Conservation (phyloP, 257 asterid species). For the Ocimum tenuiflorum region DNA sequence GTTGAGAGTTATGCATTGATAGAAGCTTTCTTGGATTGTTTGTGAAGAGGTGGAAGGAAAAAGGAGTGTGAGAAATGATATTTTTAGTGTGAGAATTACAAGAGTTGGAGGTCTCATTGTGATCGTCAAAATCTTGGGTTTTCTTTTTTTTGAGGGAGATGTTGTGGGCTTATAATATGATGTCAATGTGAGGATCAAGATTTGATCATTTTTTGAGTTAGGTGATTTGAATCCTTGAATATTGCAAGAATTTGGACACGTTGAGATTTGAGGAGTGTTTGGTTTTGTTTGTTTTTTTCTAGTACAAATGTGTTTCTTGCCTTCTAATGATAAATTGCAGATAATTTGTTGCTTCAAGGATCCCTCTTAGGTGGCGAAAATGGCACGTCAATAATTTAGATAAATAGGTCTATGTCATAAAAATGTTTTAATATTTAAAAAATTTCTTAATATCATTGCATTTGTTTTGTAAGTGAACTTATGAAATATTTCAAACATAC, state of each 20-base stretch:
- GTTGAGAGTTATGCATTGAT: constrained; percentile 38
- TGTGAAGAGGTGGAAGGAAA: constrained; percentile 16
- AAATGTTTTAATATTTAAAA: too few species aligned
- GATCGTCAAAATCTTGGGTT: not conserved
- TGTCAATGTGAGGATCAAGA: constrained; percentile 19
- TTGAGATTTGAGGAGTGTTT: not conserved
- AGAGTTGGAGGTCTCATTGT: constrained; percentile 21
- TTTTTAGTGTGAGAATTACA: constrained; percentile 16
- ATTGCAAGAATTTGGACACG: constrained; percentile 12
- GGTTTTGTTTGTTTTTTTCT: not conserved
- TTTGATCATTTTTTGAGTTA: not conserved
- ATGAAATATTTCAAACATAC: too few species aligned
- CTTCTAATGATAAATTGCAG: constrained; percentile 22
- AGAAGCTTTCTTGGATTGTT: constrained; percentile 31
- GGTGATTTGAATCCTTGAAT: constrained; percentile 8
- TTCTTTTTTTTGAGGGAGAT: not conserved
- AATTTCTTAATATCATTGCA: too few species aligned
- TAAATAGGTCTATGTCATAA: too few species aligned
- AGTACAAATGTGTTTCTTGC: constrained; percentile 16
- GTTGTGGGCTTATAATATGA: constrained; percentile 1
- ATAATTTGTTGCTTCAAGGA: constrained; percentile 27
- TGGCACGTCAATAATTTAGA: constrained; percentile 6
- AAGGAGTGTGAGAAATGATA: constrained; percentile 1
- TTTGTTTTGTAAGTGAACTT: too few species aligned
- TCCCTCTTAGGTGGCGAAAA: constrained; percentile 12